These are phyloP conservation scores for Corymbia citriodora DNA, from an alignment of 441 rosid species.

Conservation along the genomic window DNA sequence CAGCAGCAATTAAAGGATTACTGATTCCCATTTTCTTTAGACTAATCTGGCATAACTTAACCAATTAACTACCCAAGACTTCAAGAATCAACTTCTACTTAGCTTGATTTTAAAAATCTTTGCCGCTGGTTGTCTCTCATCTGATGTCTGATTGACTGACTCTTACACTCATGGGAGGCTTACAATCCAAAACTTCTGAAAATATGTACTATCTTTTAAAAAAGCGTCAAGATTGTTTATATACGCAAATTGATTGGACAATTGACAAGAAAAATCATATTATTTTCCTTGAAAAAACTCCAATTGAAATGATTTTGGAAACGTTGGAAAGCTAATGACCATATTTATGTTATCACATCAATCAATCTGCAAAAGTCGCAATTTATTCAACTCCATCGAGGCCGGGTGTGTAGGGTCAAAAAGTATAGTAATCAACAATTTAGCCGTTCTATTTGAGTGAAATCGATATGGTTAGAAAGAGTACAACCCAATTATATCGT, in stretches of 20 bases:
- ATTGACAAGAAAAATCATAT: background rate
- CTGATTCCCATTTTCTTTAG: background rate
- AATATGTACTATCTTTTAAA: background rate
- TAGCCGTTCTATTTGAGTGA: background rate
- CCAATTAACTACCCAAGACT: background rate
- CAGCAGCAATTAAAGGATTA: background rate
- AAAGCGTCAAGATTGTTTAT: background rate
- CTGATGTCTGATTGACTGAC: background rate
- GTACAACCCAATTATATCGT: background rate
- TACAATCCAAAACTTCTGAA: background rate
- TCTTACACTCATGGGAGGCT: background rate
- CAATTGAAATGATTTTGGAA: background rate
- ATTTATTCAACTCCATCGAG: background rate
- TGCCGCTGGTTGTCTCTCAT: background rate
- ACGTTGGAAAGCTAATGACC: background rate
- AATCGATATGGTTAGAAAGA: background rate
- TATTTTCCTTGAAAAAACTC: background rate
- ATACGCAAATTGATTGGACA: background rate
- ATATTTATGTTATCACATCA: background rate
- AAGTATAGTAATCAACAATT: background rate
- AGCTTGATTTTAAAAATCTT: background rate
- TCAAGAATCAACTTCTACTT: background rate
- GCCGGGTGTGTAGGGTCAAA: background rate
- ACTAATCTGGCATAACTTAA: background rate
- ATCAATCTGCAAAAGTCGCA: background rate